phyloP scores from a whole-genome alignment of 129 eudicot genomes.

The Lactuca sativa region DNA sequence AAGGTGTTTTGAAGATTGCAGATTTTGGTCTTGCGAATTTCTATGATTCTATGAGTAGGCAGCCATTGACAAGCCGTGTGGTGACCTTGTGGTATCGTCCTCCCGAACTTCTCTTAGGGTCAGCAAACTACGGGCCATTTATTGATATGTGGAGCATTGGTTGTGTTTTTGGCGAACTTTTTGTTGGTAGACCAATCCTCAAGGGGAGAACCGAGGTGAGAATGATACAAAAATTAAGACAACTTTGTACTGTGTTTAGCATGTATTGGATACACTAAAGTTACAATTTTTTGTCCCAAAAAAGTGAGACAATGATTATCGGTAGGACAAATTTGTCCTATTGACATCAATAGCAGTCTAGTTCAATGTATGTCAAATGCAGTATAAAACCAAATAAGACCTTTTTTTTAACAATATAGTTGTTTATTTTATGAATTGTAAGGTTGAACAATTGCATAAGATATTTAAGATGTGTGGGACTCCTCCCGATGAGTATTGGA shows the following conservation, averaged over 20 bases:
- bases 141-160: slow-evolving; percentile 85
- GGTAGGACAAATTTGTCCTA: no score
- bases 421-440: slow-evolving; percentile 11
- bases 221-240: not conserved
- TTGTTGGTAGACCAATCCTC: slow-evolving; percentile 59
- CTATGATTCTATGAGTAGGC: slow-evolving; percentile 29
- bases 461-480: slow-evolving; percentile 84
- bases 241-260: no score
- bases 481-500: slow-evolving; percentile 80
- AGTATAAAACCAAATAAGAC: no score
- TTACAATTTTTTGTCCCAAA: no score
- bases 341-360: no score
- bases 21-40: slow-evolving; percentile 85
- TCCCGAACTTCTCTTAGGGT: slow-evolving; percentile 78
- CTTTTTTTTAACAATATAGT: not conserved
- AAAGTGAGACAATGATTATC: no score
- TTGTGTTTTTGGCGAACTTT: slow-evolving; percentile 77
- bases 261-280: no score
- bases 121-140: slow-evolving; percentile 54
- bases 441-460: slow-evolving; percentile 90
- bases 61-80: slow-evolving; percentile 71
- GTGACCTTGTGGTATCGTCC: slow-evolving; percentile 94
- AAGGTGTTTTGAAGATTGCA: slow-evolving; percentile 70
- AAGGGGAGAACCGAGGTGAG: slow-evolving; percentile 86
- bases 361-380: no score